phyloP scores from a whole-genome alignment of 208 protist species.

The Acanthamoeba healyi region DNA sequence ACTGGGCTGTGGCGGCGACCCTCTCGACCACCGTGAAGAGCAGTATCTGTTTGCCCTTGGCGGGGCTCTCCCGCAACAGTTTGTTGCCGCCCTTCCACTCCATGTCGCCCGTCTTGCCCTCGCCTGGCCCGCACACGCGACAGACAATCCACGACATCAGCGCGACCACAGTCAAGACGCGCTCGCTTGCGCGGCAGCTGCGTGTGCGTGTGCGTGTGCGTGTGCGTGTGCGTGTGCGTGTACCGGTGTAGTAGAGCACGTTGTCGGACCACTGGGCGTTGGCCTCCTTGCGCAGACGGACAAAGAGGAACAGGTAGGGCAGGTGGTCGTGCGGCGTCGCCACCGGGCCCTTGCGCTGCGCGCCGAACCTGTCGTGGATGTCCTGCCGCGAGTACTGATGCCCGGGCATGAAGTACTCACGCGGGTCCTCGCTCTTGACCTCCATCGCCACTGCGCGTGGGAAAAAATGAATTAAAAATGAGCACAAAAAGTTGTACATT shows the following conservation, averaged over 20 bases:
- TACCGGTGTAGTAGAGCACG: slow-evolving; percentile 9
- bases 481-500: too few relatives aligned
- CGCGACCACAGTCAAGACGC: too few relatives aligned
- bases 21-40: background rate
- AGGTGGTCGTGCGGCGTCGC: background rate
- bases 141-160: too few relatives aligned
- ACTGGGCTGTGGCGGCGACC: background rate
- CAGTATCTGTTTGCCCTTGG: background rate
- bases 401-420: background rate
- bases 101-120: slow-evolving; percentile 24
- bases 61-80: background rate
- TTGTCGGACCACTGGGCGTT: background rate
- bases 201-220: too few relatives aligned
- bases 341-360: background rate
- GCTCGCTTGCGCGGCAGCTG: too few relatives aligned
- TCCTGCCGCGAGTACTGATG: slow-evolving; percentile 5
- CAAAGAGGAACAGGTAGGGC: background rate
- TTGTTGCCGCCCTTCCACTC: slow-evolving; percentile 31
- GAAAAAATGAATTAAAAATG: background rate
- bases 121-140: background rate
- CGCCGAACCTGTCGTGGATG: slow-evolving; percentile 10
- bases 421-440: background rate
- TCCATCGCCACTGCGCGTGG: background rate
- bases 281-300: background rate
- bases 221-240: too few relatives aligned